Conservation (phyloP, 495 filamentous ascomycete species). For the Xylaria bambusicola region DNA sequence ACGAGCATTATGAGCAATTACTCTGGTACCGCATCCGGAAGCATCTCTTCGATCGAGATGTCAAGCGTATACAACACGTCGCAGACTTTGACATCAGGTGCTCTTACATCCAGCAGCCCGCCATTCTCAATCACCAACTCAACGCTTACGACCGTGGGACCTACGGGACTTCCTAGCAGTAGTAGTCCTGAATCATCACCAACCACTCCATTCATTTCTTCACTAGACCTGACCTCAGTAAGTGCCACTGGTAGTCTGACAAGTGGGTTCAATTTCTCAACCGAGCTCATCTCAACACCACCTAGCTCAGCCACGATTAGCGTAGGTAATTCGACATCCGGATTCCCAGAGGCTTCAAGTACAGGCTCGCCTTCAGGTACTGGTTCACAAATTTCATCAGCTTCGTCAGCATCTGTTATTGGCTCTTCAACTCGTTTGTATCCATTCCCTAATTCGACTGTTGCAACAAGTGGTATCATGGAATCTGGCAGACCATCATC, state of each 20-base stretch:
- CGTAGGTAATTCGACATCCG: not conserved
- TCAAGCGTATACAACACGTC: not conserved
- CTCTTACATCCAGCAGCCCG: not conserved
- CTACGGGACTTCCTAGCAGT: conserved; percentile 2
- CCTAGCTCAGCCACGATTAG: not conserved
- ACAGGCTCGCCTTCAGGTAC: not conserved
- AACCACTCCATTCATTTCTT: not conserved
- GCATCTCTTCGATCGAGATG: not conserved
- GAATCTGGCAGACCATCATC: conserved; percentile 6
- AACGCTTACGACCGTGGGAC: conserved; percentile 5
- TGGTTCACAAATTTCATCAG: not conserved
- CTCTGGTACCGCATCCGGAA: not conserved
- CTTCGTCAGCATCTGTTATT: not conserved
- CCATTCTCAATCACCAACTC: conserved; percentile 29
- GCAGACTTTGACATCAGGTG: not conserved
- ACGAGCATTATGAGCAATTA: not conserved
- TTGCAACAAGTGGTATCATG: not conserved
- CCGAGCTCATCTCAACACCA: not conserved
- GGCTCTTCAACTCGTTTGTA: conserved; percentile 1
- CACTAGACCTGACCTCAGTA: not conserved
- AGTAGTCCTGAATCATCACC: not conserved
- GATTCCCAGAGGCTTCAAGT: not conserved
- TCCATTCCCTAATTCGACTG: conserved; percentile 8
- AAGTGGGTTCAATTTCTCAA: not conserved
- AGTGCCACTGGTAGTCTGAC: conserved; percentile 7